Percentiles rank a stretch among this genome's conserved stretches.
Conservation (phyloP, 2,329 filamentous ascomycete genomes). For the Phaeosphaeriaceae sp. region DNA sequence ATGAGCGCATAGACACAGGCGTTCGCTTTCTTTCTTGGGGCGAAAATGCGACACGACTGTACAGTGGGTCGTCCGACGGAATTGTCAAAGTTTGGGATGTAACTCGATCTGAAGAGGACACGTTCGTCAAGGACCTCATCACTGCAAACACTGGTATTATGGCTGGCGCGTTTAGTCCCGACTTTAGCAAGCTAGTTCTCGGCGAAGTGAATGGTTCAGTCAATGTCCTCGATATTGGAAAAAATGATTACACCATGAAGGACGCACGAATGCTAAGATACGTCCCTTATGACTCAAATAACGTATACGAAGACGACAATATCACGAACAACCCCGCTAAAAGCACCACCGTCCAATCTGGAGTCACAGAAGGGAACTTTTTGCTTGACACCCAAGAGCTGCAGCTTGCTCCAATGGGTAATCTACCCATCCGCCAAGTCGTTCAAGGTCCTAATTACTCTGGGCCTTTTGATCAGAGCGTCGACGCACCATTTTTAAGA, state of each 20-base stretch:
- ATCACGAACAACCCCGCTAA: not conserved
- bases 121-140: conserved; percentile 58
- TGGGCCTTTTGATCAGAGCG: conserved; percentile 44
- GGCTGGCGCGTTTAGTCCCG: conserved; percentile 63
- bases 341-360: conserved; percentile 26
- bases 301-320: conserved; percentile 3
- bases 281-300: conserved; percentile 24
- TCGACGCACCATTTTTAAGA: conserved; percentile 34
- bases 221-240: conserved; percentile 57
- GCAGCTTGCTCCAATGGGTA: conserved; percentile 46
- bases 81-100: conserved; percentile 67
- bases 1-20: conserved; percentile 63
- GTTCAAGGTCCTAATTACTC: conserved; percentile 53
- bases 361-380: conserved; percentile 26
- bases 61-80: conserved; percentile 67
- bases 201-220: conserved; percentile 64
- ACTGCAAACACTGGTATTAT: conserved; percentile 61
- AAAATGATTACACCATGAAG: conserved; percentile 37
- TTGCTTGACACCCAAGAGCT: conserved; percentile 46
- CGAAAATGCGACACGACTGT: conserved; percentile 58
- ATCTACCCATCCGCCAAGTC: conserved; percentile 52
- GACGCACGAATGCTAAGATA: conserved; percentile 40
- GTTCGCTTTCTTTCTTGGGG: conserved; percentile 66
- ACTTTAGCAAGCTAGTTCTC: conserved; percentile 61
- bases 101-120: conserved; percentile 57